A percentile compares a stretch with the other conserved stretches of the same genome.
phyloP scores from a whole-genome alignment of 352 stramenopile species.

The Pythium chondricola region DNA sequence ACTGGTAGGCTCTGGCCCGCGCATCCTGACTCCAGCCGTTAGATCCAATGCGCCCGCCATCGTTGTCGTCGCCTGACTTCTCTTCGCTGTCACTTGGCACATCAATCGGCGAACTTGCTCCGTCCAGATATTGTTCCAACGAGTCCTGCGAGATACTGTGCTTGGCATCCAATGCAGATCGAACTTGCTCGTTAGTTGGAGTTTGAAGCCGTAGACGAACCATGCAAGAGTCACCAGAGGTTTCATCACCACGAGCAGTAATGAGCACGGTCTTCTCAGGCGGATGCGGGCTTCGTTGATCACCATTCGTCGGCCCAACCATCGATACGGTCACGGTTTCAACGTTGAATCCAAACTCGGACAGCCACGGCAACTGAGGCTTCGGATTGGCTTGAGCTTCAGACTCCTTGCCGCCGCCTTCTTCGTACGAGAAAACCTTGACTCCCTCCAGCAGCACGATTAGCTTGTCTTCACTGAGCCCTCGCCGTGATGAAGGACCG shows the following conservation, averaged over 20 bases:
- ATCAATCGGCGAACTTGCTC: background rate
- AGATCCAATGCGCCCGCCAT: constrained; percentile 65
- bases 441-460: constrained; percentile 62
- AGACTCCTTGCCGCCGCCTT: background rate
- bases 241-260: constrained; percentile 8
- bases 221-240: constrained; percentile 18
- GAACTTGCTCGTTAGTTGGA: constrained; percentile 18
- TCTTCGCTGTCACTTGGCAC: constrained; percentile 30
- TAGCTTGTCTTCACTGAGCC: constrained; percentile 78
- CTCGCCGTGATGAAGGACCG: constrained; percentile 65
- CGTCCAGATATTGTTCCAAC: constrained; percentile 33
- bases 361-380: constrained; percentile 46
- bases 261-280: constrained; percentile 35
- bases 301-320: constrained; percentile 39
- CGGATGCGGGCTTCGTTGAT: constrained; percentile 34
- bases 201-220: constrained; percentile 20
- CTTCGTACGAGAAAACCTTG: constrained; percentile 33
- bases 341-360: constrained; percentile 60
- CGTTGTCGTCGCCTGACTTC: constrained; percentile 73
- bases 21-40: constrained; percentile 79
- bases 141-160: constrained; percentile 69
- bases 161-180: constrained; percentile 25
- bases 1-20: constrained; percentile 44
- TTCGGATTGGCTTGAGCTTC: background rate
- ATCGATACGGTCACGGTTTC: constrained; percentile 40